phyloP scores from a whole-genome alignment of 768 basidiomycete species.

The Hysterangium stoloniferum region DNA sequence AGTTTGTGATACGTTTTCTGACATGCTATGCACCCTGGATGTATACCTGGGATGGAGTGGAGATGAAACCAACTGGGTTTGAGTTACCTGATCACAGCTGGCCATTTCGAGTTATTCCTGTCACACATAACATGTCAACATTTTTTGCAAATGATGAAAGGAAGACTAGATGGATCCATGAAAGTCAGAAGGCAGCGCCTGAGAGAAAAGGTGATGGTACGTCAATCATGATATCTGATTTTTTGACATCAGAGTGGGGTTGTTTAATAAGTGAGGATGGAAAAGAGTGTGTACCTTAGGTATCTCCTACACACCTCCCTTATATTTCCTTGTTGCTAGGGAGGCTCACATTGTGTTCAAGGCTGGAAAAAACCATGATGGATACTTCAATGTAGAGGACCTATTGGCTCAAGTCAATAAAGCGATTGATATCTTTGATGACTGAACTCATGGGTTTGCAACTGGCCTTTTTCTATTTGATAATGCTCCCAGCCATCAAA shows the following conservation, averaged over 20 bases:
- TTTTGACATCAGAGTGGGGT: conserved; percentile 1
- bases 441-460: background rate
- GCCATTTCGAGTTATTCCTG: background rate
- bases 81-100: background rate
- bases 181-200: background rate
- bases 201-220: conserved; percentile 4
- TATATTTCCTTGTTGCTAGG: no score
- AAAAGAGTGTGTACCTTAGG: background rate
- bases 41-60: background rate
- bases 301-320: no score
- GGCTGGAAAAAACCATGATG: conserved; percentile 17
- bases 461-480: no score
- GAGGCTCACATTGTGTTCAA: conserved; percentile 12
- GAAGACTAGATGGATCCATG: conserved; percentile 1
- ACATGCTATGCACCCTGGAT: conserved; percentile 5
- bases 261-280: background rate
- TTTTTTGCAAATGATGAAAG: conserved; percentile 3
- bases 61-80: background rate
- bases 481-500: no score
- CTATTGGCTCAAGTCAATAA: conserved; percentile 13
- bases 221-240: conserved; percentile 3
- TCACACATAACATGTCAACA: conserved; percentile 4
- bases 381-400: conserved; percentile 15
- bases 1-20: background rate
- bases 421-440: conserved; percentile 18